Base-by-base conservation (phyloP, 2,329 filamentous ascomycete species). In the Phialophora macrospora region DNA sequence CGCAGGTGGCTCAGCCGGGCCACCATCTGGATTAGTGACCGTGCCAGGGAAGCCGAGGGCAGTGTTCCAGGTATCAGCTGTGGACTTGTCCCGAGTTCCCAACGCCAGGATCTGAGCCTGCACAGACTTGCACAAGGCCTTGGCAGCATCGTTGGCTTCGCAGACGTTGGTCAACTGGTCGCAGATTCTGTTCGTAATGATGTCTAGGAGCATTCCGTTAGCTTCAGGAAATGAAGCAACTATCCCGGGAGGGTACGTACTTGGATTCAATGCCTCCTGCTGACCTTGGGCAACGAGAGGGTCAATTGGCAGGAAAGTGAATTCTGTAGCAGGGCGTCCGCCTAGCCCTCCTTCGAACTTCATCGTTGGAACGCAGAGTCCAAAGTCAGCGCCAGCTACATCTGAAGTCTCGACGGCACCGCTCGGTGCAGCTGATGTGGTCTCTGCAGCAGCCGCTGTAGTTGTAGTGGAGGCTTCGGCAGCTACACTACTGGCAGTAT, bases 171-270 rank as follows among this genome's bases (percentile, higher is more conserved):
- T 83, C 64, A 90, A 82, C 79, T 90, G 87, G 77, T 90, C 88
- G 77, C 86, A 88, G 76, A 90, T 87, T 67, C 87, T 84, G 82
- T 89, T 90, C 75, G 87, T 89, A 80, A 90, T 90, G 81, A 90
- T 90, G 80, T 86, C 85, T 69, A 14, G 24, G 11, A 51, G 44
- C 26, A 38, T 17, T 26, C 11, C 17, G 20, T 62, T 41, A 51
- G 55, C 24, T 24, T 30, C 14, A 26, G 22, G 9, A 6, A 9
- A 4, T n/a, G 12, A 49, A 9, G 17, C n/a, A 12, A 41, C 7
- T 51, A n/a, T 11, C 5, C 8, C 5, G n/a, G 7, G 20, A 20
- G 83, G 90, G 89, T 51, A 90, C 81, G 12, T 8, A 88, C 82
- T 72, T 84, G 84, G 28, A 84, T 90, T 90, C 55, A 90, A 81